phyloP scores from a whole-genome alignment of 2,329 filamentous ascomycete genomes.

The Pseudogymnoascus verrucosus region DNA sequence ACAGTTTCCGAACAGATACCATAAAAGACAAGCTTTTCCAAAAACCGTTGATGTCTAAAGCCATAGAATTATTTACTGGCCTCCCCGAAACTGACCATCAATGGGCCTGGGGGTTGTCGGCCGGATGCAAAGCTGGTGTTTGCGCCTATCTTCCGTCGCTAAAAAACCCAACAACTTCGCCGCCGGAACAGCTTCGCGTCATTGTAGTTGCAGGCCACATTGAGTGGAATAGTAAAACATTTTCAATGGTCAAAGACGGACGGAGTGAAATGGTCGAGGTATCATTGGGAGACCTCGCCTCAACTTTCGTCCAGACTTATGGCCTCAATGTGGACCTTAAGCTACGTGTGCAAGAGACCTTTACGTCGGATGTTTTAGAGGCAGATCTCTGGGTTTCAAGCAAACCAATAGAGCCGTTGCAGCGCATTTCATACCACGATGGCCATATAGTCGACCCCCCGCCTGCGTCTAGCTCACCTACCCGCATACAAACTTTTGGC shows the following conservation, averaged over 20 bases:
- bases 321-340: neutral
- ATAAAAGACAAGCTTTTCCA: neutral
- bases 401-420: neutral
- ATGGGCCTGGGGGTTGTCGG: neutral
- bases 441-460: neutral
- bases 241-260: neutral
- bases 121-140: neutral
- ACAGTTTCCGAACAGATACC: neutral
- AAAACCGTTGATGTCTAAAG: neutral
- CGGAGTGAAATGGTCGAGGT: rapidly evolving
- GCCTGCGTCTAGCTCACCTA: neutral
- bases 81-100: rapidly evolving
- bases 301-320: neutral
- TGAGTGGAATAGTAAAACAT: neutral
- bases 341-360: neutral
- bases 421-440: neutral
- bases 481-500: neutral
- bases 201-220: neutral
- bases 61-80: neutral
- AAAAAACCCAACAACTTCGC: neutral
- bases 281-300: neutral
- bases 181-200: neutral
- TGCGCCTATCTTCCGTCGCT: neutral
- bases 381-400: neutral
- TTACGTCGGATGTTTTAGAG: neutral